Evolutionary conservation across 1,284 basidiomycete species (phyloP), one percentile per base, ranked within the genome.

Genomic region (Boletus holoroseus): DNA sequence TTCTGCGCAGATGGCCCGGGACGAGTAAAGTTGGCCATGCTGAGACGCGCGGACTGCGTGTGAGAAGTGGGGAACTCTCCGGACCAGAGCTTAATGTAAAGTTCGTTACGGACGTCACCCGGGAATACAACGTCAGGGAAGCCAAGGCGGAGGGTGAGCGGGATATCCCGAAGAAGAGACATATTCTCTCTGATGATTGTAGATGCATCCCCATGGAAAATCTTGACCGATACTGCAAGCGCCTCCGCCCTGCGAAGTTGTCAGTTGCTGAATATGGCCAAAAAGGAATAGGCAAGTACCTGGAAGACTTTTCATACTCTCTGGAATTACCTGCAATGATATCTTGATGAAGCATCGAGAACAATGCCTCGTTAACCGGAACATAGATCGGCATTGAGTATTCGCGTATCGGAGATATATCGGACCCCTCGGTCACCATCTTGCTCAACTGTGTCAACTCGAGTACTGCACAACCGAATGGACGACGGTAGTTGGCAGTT

Each of bases 41-140:
- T 86, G 30, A 83, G 74, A 28, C 84, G 78, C 8, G 68, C 56
- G 26, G 67, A 64, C 38, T 78, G 73, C 41, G 73, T 68, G 45
- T 78, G 76, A 0, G 78, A 75, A 0, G 79, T 71, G 1, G 76
- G 72, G 63, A 95, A 96, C 56, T 90, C 85, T 24, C 89, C 94
- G 45, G 84, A 86, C 91, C 91, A 94, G 1, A 96, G 77, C 65
- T 94, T 96, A 74, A 97, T 80, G 69, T 97, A 98, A 7, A 96
- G 77, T 62, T 98, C 94, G 63, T 97, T 97, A 18, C 94, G 83
- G n/a, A 81, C 72, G 57, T 93, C 88, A 7, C 90, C 92, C 1
- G 94, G 94, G 63, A 94, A 94, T 8, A 96, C 94, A 2, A 96
- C 93, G 61, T 98, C 95, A 0, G 94, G 91, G 65, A 99, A 99